Evolutionary conservation across 108 stramenopile genomes (phyloP), one percentile per base, ranked within the genome.

Genomic region (Schizochytrium sp.): DNA sequence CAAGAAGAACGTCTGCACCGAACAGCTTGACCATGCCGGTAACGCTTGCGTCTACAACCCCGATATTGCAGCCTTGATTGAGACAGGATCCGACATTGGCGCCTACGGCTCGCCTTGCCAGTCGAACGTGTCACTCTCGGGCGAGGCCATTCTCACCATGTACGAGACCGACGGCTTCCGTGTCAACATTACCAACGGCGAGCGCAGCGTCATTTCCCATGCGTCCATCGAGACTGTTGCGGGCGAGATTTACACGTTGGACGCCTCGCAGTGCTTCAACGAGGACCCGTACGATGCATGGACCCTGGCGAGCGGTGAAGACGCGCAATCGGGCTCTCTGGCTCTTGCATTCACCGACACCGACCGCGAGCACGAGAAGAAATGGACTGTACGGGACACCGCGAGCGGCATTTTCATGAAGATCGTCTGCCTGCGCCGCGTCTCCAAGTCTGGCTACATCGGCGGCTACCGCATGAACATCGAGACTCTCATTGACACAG

Each of bases 71-170:
- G 51, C 44, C 28, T 18, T 53, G 14, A 83, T 83, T 5, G 4
- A 83, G 51, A 12, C 6, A 6, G 48, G 76, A 47, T 47, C 76
- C 25, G 76, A 83, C 51, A 83, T 83, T 53, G 76, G 76, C 3
- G 76, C 76, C 25, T 47, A 53, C 51, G 76, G 76, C n/a, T 83
- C 76, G 25, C 76, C 76, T 12, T 83, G 76, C 51, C 76, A 83
- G 76, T 53, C 76, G 10, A 53, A 83, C 51, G 45, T 47, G 51
- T n/a, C 45, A 6, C 48, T 83, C 76, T 53, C 48, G 8, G 76
- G 76, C 45, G 48, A 47, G 51, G 76, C 76, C n/a, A 53, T 53
- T 23, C 45, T 83, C 25, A 53, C 51, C n/a, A 83, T 83, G 76
- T 83, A 28, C 51, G 51, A 47, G 23, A 23, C 23, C 45, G 76